Base-by-base conservation (phyloP, 2,329 filamentous ascomycete genomes). In the Cercospora sp. region DNA sequence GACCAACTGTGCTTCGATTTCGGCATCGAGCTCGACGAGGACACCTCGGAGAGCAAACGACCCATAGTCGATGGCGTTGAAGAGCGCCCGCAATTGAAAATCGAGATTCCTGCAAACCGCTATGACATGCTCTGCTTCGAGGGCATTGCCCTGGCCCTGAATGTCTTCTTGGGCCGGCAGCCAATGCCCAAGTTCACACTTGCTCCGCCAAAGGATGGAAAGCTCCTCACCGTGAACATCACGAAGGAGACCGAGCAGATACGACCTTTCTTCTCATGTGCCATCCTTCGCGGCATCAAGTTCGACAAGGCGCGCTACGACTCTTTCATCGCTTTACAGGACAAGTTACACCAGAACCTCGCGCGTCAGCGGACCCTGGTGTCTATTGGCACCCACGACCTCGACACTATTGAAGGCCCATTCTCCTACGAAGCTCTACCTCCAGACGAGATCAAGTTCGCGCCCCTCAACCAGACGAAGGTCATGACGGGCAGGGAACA, bases 1-100 rank as follows among this genome's bases (percentile, higher is more conserved):
- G 95, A 99, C 81, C 91, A 97, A 78, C 86, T 99, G 75, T 98
- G 95, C 82, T 99, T 99, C 86, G 94, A 99, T 77, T 99, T 97
- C 79, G 94, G 94, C 83, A 96, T 99, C 79, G 95, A 99, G 82
- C 88, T 99, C 74, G 95, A 99, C 83, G 94, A 98, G 84, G 95
- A 99, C 72, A 95, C 92, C 61, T 90, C 92, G 74, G 86, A 92
- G 76, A 85, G 88, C 67, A 89, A 92, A 72, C 86, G 92, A 58
- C 91, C 91, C 34, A 83, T 91, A 67, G 86, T 91, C 76, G 86
- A 93, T 82, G 91, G 91, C 79, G 88, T 90, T 74, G 91, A 96
- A 81, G 92, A 97, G 82, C 88, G 92, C 62, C 90, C 95, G 66
- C 92, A 98, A 82, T 88, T 98, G 77, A 97, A 97, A 86, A 98